Conservation (phyloP, 75 land plant genomes). For the Sequoiadendron giganteum region DNA sequence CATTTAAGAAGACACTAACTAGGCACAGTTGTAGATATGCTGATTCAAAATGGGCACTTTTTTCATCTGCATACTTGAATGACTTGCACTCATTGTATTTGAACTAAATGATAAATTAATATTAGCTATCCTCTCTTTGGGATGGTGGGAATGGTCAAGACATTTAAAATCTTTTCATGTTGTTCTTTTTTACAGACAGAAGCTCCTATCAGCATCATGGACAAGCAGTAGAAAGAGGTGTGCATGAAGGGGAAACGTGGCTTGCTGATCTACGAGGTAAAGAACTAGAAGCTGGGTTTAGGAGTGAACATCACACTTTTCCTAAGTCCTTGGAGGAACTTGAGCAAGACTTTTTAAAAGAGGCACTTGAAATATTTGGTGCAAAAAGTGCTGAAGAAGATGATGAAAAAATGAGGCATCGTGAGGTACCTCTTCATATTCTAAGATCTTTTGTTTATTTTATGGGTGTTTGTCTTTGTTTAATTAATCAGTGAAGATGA, state of each 20-base stretch:
- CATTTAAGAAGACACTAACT: not conserved
- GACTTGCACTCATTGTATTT: constrained; percentile 9
- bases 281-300: constrained; percentile 33
- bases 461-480: not conserved
- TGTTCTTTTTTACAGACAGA: constrained; percentile 24
- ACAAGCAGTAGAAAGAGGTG: constrained; percentile 26
- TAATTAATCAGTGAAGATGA: not conserved
- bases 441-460: not conserved
- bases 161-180: constrained; percentile 40
- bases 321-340: constrained; percentile 71
- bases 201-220: constrained; percentile 37
- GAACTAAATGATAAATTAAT: constrained; percentile 8
- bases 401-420: constrained; percentile 80
- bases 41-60: not conserved
- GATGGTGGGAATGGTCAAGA: constrained; percentile 50
- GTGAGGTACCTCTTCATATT: constrained; percentile 62
- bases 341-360: constrained; percentile 73
- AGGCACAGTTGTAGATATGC: not conserved
- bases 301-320: constrained; percentile 36
- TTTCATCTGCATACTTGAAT: not conserved
- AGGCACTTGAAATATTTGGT: constrained; percentile 73
- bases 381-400: constrained; percentile 83
- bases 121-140: constrained; percentile 14
- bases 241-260: constrained; percentile 39
- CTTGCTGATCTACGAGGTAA: constrained; percentile 39